Conservation (phyloP, 164 flowering plant genomes). For the Annona cherimola region DNA sequence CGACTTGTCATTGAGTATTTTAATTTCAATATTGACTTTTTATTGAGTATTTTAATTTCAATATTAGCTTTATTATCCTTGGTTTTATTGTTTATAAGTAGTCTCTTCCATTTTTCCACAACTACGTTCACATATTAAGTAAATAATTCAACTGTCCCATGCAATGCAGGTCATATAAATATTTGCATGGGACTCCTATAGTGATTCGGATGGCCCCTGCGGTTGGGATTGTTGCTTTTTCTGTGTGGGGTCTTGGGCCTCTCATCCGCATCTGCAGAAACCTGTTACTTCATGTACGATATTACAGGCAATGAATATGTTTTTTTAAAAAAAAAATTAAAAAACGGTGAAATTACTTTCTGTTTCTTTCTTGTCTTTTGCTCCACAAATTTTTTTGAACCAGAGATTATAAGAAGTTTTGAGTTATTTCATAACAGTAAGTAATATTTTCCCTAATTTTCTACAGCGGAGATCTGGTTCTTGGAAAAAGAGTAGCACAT, state of each 20-base stretch:
- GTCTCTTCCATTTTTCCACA: not conserved
- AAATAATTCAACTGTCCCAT: constrained; percentile 1
- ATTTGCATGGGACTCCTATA: constrained; percentile 41
- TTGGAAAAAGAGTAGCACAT: constrained; percentile 78
- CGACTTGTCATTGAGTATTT: not conserved
- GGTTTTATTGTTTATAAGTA: not conserved
- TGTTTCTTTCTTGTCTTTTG: not conserved
- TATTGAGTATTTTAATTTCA: not conserved
- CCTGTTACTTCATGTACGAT: constrained; percentile 50
- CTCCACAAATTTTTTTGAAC: no score
- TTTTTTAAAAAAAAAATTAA: no score
- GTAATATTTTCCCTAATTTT: constrained; percentile 4
- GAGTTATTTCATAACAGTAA: not conserved
- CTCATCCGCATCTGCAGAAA: constrained; percentile 57
- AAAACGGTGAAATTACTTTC: not conserved
- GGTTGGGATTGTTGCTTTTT: constrained; percentile 56
- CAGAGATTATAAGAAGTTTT: no score
- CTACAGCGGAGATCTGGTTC: constrained; percentile 58
- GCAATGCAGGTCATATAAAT: constrained; percentile 67
- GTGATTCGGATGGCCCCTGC: constrained; percentile 61
- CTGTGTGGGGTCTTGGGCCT: constrained; percentile 80
- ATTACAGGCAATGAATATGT: not conserved
- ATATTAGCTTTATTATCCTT: not conserved
- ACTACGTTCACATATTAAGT: not conserved
- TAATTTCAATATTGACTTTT: not conserved